Base-by-base conservation (phyloP, 352 stramenopile species). In the Phytophthora rubi region DNA sequence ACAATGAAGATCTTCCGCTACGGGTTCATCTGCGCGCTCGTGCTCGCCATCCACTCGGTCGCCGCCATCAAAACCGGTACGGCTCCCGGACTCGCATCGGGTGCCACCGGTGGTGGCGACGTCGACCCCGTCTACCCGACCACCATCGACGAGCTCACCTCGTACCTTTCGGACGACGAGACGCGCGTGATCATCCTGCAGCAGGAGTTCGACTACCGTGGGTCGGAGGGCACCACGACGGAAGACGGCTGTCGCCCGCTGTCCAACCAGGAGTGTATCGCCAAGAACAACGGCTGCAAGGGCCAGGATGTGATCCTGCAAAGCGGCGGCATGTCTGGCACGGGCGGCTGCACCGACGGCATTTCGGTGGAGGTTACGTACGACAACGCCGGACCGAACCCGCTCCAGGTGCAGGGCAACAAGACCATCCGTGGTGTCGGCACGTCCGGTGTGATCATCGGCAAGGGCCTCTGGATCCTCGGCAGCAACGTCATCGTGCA, bases 401-500 rank as follows among this genome's bases (percentile, higher is more conserved):
- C 63, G 33, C 63, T 68, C 21, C 13, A 68, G 26, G 62, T 76
- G 28, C 18, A 18, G 18, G 51, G 53, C 62, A 62, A 69, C 56
- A 75, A 75, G 47, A 75, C 68, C 8, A 54, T 75, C 45, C 54
- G 55, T 9, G 68, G 68, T 15, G 62, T 65, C 44, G 62, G 62
- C 30, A 70, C 54, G 42, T 58, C 45, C 30, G 62, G 62, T 26
- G 54, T 70, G 23, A 64, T 70, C 54, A 54, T 59, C 35, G 62
- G 62, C 56, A 71, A 67, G 26, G 60, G 60, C 4, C 51, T 67
- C n/a, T 60, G 49, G 60, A 67, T 67, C 51, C 49, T 54, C 16
- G 66, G 68, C 55, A 72, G 57, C 52, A 80, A 80, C 54, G 60
- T 77, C 23, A 71, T 80, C 65, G 53, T 80, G 18, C 58, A 80